A percentile compares a stretch with the other conserved stretches of the same genome.
phyloP scores from a whole-genome alignment of 306 rosid species.

The Castanea mollissima region DNA sequence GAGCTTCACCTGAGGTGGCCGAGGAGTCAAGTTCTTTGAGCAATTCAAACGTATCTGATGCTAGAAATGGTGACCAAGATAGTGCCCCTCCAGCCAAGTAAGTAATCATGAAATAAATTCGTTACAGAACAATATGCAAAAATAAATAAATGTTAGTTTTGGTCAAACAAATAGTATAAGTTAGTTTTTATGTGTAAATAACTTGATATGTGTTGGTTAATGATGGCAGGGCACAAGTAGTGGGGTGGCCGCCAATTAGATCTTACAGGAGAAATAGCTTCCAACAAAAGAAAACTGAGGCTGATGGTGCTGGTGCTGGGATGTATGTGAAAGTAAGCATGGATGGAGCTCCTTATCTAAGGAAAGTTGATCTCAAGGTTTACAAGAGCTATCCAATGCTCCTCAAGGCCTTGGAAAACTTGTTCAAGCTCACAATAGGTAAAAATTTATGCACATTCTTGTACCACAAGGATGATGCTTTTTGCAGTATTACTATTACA shows the following conservation, averaged over 20 bases:
- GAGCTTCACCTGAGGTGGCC: conserved; percentile 36
- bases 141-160: too few relatives aligned
- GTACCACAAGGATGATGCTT: not conserved
- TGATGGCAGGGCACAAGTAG: conserved; percentile 63
- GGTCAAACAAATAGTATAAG: too few relatives aligned
- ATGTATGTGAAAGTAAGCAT: conserved; percentile 76
- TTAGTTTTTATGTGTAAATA: not conserved
- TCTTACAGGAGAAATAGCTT: conserved; percentile 58
- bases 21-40: conserved; percentile 32
- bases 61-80: conserved; percentile 9
- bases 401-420: conserved; percentile 59
- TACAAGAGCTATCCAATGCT: conserved; percentile 66
- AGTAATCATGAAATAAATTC: not conserved
- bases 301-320: conserved; percentile 47
- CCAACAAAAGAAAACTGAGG: conserved; percentile 41
- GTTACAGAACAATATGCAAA: too few relatives aligned
- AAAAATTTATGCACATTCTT: conserved; percentile 6
- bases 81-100: conserved; percentile 56
- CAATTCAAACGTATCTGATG: conserved; percentile 12
- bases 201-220: not conserved
- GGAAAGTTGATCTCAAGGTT: conserved; percentile 72
- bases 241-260: conserved; percentile 95
- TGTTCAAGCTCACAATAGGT: conserved; percentile 78
- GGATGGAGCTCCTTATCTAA: conserved; percentile 86
- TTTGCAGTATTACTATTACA: too few relatives aligned